These are phyloP conservation scores for Malassezia sympodialis DNA, from an alignment of 1,284 basidiomycete species.

Conservation along the genomic window DNA sequence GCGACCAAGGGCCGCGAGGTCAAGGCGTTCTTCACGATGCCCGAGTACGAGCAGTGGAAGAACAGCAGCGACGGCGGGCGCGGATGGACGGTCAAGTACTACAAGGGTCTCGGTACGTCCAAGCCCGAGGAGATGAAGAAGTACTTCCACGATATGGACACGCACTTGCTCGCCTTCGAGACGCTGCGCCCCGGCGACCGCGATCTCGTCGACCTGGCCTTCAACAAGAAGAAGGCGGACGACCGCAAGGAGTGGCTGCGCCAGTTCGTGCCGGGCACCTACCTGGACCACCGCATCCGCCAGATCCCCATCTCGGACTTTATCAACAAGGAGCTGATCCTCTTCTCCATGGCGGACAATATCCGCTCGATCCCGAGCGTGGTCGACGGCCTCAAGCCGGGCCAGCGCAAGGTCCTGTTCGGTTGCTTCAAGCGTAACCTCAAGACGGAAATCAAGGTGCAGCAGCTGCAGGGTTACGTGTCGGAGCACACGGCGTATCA, in stretches of 20 bases:
- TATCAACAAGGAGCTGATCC: constrained; percentile 93
- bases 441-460: constrained; percentile 88
- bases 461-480: constrained; percentile 88
- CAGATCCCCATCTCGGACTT: constrained; percentile 85
- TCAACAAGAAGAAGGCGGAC: constrained; percentile 99
- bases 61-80: constrained; percentile 67
- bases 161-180: constrained; percentile 87
- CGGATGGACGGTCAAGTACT: constrained; percentile 62
- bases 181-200: constrained; percentile 71
- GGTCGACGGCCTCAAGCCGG: constrained; percentile 94
- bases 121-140: constrained; percentile 75
- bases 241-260: constrained; percentile 97
- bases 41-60: constrained; percentile 89
- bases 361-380: constrained; percentile 76
- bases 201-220: constrained; percentile 88
- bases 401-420: constrained; percentile 93
- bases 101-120: constrained; percentile 97
- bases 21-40: constrained; percentile 90
- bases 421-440: constrained; percentile 89
- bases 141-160: constrained; percentile 85
- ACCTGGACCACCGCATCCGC: constrained; percentile 75
- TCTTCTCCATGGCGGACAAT: constrained; percentile 99
- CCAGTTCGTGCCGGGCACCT: constrained; percentile 93
- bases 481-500: constrained; percentile 90
- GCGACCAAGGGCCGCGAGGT: constrained; percentile 66